phyloP scores from a whole-genome alignment of 768 basidiomycete genomes.

The Neoboletus brunneissimus region DNA sequence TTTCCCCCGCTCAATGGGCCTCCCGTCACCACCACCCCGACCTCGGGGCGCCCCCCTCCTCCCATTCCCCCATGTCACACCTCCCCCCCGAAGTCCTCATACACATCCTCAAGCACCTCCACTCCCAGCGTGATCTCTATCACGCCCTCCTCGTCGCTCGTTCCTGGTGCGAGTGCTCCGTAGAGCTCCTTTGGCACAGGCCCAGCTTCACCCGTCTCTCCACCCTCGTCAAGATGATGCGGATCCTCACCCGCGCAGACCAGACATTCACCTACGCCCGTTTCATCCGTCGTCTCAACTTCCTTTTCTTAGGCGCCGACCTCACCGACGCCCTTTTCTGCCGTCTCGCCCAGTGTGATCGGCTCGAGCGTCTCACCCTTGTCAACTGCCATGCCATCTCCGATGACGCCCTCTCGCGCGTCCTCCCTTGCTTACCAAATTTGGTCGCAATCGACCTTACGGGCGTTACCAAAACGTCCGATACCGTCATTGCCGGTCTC shows the following conservation, averaged over 20 bases:
- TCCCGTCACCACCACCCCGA: constrained; percentile 35
- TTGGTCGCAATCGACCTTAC: constrained; percentile 86
- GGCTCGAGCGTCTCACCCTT: constrained; percentile 86
- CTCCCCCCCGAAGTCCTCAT: constrained; percentile 92
- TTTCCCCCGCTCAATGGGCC: constrained; percentile 69
- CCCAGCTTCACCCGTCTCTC: constrained; percentile 69
- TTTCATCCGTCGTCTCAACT: constrained; percentile 90
- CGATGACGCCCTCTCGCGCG: constrained; percentile 56
- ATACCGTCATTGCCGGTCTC: constrained; percentile 68
- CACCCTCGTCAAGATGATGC: constrained; percentile 76
- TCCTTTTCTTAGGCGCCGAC: constrained; percentile 64
- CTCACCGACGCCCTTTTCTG: constrained; percentile 74
- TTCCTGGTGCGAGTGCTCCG: constrained; percentile 93
- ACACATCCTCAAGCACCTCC: constrained; percentile 84
- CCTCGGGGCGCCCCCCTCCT: constrained; percentile 24
- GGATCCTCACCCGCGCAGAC: constrained; percentile 57
- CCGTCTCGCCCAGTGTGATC: constrained; percentile 68
- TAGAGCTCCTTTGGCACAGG: constrained; percentile 93
- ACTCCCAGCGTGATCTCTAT: constrained; percentile 70
- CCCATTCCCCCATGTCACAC: constrained; percentile 56
- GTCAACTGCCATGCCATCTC: constrained; percentile 73
- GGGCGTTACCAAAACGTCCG: constrained; percentile 64
- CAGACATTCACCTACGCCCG: constrained; percentile 84
- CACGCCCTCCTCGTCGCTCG: constrained; percentile 77
- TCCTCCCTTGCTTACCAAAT: constrained; percentile 69